phyloP scores from a whole-genome alignment of 192 early-diverging fungal species.

The Linnemannia zychae region DNA sequence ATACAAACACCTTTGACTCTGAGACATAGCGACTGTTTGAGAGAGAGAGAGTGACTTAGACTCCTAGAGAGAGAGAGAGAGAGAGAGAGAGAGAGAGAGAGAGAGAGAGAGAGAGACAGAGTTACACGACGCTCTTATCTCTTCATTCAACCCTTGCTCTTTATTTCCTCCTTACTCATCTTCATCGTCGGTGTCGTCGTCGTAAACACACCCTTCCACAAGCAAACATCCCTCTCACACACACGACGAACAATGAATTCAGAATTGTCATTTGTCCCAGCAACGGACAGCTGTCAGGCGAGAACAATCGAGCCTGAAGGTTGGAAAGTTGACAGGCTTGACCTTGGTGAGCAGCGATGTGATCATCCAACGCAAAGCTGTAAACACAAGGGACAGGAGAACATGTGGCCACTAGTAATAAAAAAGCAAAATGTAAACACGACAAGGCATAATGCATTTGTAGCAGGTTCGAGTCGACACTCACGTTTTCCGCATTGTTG shows the following conservation, averaged over 20 bases:
- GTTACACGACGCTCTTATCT: background rate
- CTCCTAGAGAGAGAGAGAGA: background rate
- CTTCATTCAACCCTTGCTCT: background rate
- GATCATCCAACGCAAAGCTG: conserved; percentile 3
- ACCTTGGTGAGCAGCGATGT: background rate
- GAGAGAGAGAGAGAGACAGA: background rate
- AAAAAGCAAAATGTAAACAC: background rate
- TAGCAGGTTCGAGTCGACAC: background rate
- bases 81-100: background rate
- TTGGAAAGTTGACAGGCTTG: background rate
- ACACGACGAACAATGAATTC: background rate
- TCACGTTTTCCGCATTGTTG: background rate
- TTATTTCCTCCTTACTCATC: background rate
- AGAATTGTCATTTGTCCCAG: background rate
- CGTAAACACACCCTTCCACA: background rate
- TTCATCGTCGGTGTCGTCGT: background rate
- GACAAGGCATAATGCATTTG: background rate
- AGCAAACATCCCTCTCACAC: background rate
- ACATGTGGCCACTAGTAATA: background rate
- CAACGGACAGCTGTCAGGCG: background rate
- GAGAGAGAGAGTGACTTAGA: no score
- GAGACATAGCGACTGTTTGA: no score
- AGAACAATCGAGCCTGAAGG: background rate
- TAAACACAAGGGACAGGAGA: background rate
- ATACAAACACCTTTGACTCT: no score